Percentiles rank a stretch among this genome's conserved stretches.
phyloP scores from a whole-genome alignment of 2,329 filamentous ascomycete species.

The Mollisiaceae sp. region DNA sequence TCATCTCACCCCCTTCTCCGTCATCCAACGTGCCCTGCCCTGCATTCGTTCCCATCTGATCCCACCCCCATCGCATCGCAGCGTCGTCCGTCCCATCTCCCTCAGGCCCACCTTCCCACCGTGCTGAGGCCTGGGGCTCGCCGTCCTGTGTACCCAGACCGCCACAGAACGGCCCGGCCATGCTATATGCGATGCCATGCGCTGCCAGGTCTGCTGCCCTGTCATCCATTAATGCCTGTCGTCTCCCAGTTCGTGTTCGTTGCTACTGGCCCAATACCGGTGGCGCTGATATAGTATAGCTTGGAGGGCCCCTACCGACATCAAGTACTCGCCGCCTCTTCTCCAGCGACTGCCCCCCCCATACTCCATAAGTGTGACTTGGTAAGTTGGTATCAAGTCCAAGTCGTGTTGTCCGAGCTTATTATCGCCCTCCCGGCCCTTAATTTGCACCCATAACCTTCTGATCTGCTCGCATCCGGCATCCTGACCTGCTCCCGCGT shows the following conservation, averaged over 20 bases:
- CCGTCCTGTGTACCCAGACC: neutral
- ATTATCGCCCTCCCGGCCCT: constrained; percentile 23
- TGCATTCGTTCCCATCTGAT: constrained; percentile 5
- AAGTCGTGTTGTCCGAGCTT: constrained; percentile 32
- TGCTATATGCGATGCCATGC: constrained; percentile 8
- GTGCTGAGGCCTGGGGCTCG: neutral
- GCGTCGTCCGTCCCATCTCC: neutral
- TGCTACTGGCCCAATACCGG: constrained; percentile 14
- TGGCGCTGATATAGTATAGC: constrained; percentile 26
- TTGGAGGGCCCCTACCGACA: constrained; percentile 19
- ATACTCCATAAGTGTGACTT: constrained; percentile 27
- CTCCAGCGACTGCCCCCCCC: constrained; percentile 14
- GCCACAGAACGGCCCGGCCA: constrained; percentile 7
- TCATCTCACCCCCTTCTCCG: constrained; percentile 7
- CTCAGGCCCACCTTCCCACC: neutral
- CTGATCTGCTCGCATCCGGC: constrained; percentile 29
- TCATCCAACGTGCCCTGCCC: constrained; percentile 7
- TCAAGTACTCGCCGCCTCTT: too few species aligned
- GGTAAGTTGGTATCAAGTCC: constrained; percentile 24
- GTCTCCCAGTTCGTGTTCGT: neutral
- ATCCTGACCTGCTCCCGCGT: constrained; percentile 32
- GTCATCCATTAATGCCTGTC: constrained; percentile 22
- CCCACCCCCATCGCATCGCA: neutral
- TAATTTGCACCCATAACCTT: constrained; percentile 20
- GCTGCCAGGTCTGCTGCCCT: constrained; percentile 3